Evolutionary conservation across 2,329 filamentous ascomycete genomes (phyloP), one percentile per base, ranked within the genome.

Genomic region (Cordyceps fumosorosea): DNA sequence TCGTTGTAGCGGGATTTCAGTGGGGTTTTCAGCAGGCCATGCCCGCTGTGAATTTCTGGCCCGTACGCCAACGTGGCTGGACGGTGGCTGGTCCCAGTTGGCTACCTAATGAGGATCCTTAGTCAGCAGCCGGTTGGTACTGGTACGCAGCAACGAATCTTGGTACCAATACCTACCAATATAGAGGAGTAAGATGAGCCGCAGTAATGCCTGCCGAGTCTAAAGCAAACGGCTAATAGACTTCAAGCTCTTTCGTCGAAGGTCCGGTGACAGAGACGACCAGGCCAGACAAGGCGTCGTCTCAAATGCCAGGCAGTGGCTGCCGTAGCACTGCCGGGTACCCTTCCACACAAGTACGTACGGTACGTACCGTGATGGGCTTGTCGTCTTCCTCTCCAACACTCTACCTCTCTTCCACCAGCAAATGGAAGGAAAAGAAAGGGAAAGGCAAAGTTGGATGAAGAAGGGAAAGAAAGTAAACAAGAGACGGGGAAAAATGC

Each of bases 401-500:
- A 55, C 59, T 47, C 50, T 48, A 44, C 40, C 59, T 51, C 59
- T 44, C 59, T 40, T 55, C 59, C 40, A 47, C 59, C 59, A 22
- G 20, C 10, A 58, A 55, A 62, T 56, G 52, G 59, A 10, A 61
- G 24, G 26, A 20, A 12, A 40, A 34, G 18, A 22, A 48, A 42
- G 53, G 37, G 3, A 55, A 58, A 63, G 60, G 54, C n/a, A 26
- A 47, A 12, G 44, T 20, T n/a, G 24, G 42, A 32, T n/a, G 54
- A 34, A 24, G 26, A 48, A 42, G 53, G 26, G 3, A 58, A 58
- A 61, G 59, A 22, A 44, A n/a, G 53, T 56, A 34, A 55, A 32
- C 22, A 54, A 34, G 42, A 42, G 62, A 53, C 44, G 51, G 26
- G 42, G 51, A 62, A 62, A 45, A 65, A 65, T 26, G 56, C n/a